Base-by-base conservation (phyloP, 192 early-diverging fungal species). In the Cetraspora pellucida region DNA sequence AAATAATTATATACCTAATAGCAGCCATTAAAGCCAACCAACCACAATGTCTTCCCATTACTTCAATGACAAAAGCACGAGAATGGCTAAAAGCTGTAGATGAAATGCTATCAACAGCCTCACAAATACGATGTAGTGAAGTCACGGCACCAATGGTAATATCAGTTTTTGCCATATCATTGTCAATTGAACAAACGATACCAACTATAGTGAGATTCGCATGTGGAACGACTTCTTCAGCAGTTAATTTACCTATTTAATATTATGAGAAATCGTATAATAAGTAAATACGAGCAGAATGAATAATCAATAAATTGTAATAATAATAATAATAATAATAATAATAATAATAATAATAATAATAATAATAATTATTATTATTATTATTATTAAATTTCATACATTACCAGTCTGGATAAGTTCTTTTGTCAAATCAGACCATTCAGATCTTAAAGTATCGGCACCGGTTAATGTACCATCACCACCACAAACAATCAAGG, bases 41-140 rank as follows among this genome's bases (percentile, higher is more conserved):
- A 21, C 97, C 97, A 80, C 97, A 99, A 79, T 97, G 94, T 54
- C 97, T 90, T 11, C 96, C 97, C 97, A 99, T 99, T 45, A 99
- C 97, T 77, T 99, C 97, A 46, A 99, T 90, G 14, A 99, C 95
- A 79, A 99, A 99, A 10, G 97, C 97, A 63, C 97, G 92, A 68
- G 94, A 93, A 80, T 99, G 97, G 80, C 94, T 95, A 50, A 90
- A 87, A 0, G 97, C 97, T 3, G 97, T 99, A 49, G 93, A 93
- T 1, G 91, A 89, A 54, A 99, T 93, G 0, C 94, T 92, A 79
- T 99, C 97, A 2, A 99, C 91, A 49, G 91, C 89, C 79, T 99
- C 97, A 82, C 97, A 99, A 78, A 99, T 97, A 47, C 97, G 90
- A 77, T 95, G 94, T 52, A 99, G 90, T 52, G 94, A 91, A 1